Evolutionary conservation across 257 asterid species (phyloP).

Genomic region (Misopates orontium): DNA sequence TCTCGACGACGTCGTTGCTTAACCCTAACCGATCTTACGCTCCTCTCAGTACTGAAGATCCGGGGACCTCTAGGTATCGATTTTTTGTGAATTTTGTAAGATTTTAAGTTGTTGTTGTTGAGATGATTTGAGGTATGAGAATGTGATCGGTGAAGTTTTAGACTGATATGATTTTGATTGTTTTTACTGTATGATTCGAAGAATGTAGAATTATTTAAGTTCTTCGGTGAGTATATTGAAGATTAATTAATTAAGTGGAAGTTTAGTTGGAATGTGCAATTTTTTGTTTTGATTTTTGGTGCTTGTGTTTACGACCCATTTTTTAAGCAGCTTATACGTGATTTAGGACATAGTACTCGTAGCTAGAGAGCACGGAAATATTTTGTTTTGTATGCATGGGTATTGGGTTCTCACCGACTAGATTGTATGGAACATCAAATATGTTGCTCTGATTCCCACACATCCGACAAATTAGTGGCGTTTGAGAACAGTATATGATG

Average conservation of each 20-base stretch:
- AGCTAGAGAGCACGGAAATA: neutral
- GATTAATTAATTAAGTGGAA: no score
- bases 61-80: conserved; percentile 57
- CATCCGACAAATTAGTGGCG: neutral
- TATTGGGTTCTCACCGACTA: neutral
- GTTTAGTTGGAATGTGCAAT: no score
- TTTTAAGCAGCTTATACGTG: neutral
- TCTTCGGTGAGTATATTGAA: no score
- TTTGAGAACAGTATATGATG: conserved; percentile 12
- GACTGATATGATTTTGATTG: neutral
- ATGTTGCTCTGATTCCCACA: conserved; percentile 9
- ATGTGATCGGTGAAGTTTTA: no score
- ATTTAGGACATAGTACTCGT: neutral
- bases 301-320: neutral
- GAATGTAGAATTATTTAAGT: no score
- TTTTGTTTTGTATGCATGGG: no score
- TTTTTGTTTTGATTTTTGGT: no score
- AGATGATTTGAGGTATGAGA: no score
- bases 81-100: neutral
- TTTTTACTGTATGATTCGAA: neutral
- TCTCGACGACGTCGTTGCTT: conserved; percentile 80
- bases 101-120: neutral
- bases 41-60: conserved; percentile 71
- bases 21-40: conserved; percentile 60
- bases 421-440: neutral